Conservation (phyloP, 2,329 filamentous ascomycete species). For the Cercospora brassicicola region DNA sequence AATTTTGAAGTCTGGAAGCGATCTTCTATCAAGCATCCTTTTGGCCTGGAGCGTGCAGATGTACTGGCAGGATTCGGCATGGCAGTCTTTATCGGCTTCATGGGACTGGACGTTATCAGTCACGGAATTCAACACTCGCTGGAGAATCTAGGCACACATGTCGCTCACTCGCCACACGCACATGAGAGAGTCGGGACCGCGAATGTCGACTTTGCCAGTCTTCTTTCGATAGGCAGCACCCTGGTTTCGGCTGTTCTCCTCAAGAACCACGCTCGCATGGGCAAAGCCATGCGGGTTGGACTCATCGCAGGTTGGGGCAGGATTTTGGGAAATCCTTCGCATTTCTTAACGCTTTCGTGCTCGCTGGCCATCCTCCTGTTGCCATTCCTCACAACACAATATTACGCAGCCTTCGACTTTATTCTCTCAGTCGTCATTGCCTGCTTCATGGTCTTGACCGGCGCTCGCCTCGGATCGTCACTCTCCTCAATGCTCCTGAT, state of each 20-base stretch:
- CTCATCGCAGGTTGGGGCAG: slow-evolving; percentile 79
- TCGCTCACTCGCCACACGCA: slow-evolving; percentile 57
- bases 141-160: slow-evolving; percentile 69
- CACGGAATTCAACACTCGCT: slow-evolving; percentile 93
- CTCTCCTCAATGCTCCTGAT: slow-evolving; percentile 94
- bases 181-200: slow-evolving; percentile 70
- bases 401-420: slow-evolving; percentile 80
- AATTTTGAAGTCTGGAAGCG: slow-evolving; percentile 99
- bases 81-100: slow-evolving; percentile 95
- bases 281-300: slow-evolving; percentile 83
- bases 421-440: slow-evolving; percentile 80
- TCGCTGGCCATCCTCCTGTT: slow-evolving; percentile 76
- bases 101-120: slow-evolving; percentile 91
- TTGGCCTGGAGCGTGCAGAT: slow-evolving; percentile 83
- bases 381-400: slow-evolving; percentile 75
- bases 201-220: slow-evolving; percentile 76
- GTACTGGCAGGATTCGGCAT: slow-evolving; percentile 94
- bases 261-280: slow-evolving; percentile 88
- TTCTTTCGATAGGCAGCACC: slow-evolving; percentile 79
- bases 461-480: slow-evolving; percentile 76
- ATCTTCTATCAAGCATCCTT: slow-evolving; percentile 88
- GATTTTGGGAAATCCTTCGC: slow-evolving; percentile 89
- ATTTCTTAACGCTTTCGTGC: slow-evolving; percentile 89
- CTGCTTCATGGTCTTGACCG: slow-evolving; percentile 82
- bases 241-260: slow-evolving; percentile 82